Percentiles rank a stretch among this genome's conserved stretches.
Evolutionary conservation across 805 yeast genomes (phyloP).

Genomic region (Yarrowia sp.): DNA sequence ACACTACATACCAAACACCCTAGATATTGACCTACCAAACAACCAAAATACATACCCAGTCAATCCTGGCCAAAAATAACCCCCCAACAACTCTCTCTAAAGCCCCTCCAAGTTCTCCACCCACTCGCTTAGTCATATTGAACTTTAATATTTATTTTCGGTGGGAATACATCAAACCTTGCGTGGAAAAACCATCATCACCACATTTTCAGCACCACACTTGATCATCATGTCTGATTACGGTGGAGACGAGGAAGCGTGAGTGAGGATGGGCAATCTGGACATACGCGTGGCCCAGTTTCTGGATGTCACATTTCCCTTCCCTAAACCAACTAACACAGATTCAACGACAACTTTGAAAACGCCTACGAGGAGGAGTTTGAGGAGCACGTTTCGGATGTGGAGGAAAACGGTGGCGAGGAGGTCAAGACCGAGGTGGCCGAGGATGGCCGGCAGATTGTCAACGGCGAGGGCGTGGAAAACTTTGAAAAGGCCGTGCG

Average conservation of each 20-base stretch:
- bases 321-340: slow-evolving; percentile 31
- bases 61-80: too few relatives aligned
- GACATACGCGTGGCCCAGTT: too few relatives aligned
- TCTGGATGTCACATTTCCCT: too few relatives aligned
- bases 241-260: slow-evolving; percentile 44
- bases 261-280: slow-evolving; percentile 28
- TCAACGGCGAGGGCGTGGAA: slow-evolving; percentile 59
- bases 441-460: slow-evolving; percentile 70
- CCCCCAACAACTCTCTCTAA: too few relatives aligned
- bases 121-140: neutral
- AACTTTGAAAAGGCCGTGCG: slow-evolving; percentile 36
- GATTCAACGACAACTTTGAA: slow-evolving; percentile 50
- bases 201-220: slow-evolving; percentile 6
- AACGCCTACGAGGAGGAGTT: slow-evolving; percentile 54
- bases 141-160: neutral
- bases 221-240: slow-evolving; percentile 25
- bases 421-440: slow-evolving; percentile 48
- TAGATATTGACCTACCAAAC: too few relatives aligned
- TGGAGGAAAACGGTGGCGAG: slow-evolving; percentile 49
- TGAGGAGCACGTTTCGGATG: slow-evolving; percentile 79
- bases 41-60: too few relatives aligned
- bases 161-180: neutral
- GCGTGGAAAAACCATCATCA: slow-evolving; percentile 20
- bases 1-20: too few relatives aligned
- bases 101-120: too few relatives aligned